Evolutionary conservation across 495 filamentous ascomycete species (phyloP), one percentile per base, ranked within the genome.

Genomic region (Penicillium flavigenum): DNA sequence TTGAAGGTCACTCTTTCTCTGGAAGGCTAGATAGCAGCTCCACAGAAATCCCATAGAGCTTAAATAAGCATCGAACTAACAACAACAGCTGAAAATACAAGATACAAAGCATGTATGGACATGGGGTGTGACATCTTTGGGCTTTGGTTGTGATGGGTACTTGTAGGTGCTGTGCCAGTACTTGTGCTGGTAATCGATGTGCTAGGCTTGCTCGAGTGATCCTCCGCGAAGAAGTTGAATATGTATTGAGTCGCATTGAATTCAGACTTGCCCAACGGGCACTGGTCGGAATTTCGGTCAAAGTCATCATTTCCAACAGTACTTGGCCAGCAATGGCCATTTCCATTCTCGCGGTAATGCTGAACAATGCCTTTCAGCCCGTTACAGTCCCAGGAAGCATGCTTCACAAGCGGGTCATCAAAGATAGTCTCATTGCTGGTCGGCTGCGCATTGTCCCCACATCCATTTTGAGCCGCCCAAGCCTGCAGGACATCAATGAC

Each of bases 301-400:
- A 54, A 65, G 51, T 80, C 77, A 17, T 51, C 61, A 62, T 81
- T 80, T 2, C 59, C 43, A 9, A 56, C 53, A 4, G 71, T 79
- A 12, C 70, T 70, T 10, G 76, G 76, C 79, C 79, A 81, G 43
- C 69, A 75, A 54, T 81, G 77, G 42, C 68, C 68, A 58, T 67
- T 77, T 29, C 73, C 67, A 51, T 74, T 71, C 32, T 79, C 66
- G 34, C 77, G 78, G 63, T 76, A 80, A 47, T 79, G 76, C 56
- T 81, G 76, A 48, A 79, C 59, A 56, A 66, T 71, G 5, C 72
- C 76, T 53, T 62, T 58, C 19, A 61, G 61, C 2, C 61, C 68
- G 7, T 54, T 71, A 48, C 77, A 77, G 10, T 65, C 67, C 76
- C 76, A 77, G 5, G 56, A 65, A 22, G 54, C 64, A 44, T 65